phyloP scores from a whole-genome alignment of 768 basidiomycete genomes.

The Infundibulicybe gibba region DNA sequence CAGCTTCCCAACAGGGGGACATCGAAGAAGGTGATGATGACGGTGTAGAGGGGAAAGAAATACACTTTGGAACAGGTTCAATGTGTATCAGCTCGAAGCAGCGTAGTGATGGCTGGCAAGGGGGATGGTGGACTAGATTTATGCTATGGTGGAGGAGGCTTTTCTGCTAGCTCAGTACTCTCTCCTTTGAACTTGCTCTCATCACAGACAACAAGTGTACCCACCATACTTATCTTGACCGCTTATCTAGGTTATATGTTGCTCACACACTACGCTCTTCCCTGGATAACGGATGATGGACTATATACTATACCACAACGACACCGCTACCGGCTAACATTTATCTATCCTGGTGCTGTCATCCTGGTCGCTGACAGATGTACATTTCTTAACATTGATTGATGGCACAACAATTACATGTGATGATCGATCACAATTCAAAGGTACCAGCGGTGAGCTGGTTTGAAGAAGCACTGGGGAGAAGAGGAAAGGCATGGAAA shows the following conservation, averaged over 20 bases:
- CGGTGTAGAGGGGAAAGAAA: constrained; percentile 47
- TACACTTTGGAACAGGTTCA: constrained; percentile 77
- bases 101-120: constrained; percentile 66
- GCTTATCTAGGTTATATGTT: too few relatives aligned
- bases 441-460: too few relatives aligned
- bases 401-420: too few relatives aligned
- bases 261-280: too few relatives aligned
- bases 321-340: too few relatives aligned
- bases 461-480: too few relatives aligned
- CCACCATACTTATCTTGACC: too few relatives aligned
- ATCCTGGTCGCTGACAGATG: constrained; percentile 1
- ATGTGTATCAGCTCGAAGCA: constrained; percentile 71
- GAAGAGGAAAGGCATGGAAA: too few relatives aligned
- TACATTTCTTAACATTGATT: not conserved
- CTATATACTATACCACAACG: too few relatives aligned
- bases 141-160: constrained; percentile 74
- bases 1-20: constrained; percentile 42
- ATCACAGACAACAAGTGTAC: too few relatives aligned
- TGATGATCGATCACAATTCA: too few relatives aligned
- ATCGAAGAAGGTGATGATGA: constrained; percentile 69
- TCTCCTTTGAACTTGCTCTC: not conserved
- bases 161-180: constrained; percentile 54
- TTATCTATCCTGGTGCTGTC: not conserved
- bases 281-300: too few relatives aligned
- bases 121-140: constrained; percentile 78